Evolutionary conservation across 164 flowering plant species (phyloP), one percentile per base, ranked within the genome.

Genomic region (Echeveria elegans): DNA sequence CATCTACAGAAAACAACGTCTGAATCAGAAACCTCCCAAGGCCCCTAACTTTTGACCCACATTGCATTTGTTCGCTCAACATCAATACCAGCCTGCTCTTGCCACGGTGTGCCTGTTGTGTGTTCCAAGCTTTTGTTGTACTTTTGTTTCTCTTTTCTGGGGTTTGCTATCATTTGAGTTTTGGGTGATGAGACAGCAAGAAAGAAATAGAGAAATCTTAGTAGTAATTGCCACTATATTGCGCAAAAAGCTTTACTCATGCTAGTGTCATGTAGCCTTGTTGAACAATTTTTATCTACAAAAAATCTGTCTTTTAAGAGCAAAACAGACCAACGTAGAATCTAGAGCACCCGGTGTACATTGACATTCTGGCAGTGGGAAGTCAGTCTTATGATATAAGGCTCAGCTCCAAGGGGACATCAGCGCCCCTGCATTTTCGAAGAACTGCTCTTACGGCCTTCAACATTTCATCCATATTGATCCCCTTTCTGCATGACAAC

Each of bases 361-460:
- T n/a, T n/a, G n/a, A n/a, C 24, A 48, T 6, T 48, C 24, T 5
- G 56, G 23, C 23, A 36, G 65, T 16, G 65, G 65, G 24, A 19
- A 6, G 26, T 29, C 12, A 41, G 21, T 6, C 38, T 72, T 69
- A 70, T 41, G 37, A n/a, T 58, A 65, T 63, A 11, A 36, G 14
- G 66, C 62, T 70, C 32, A 59, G 73, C 34, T 66, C 70, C 48
- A 45, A 30, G 30, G 72, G 68, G 67, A 53, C 76, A 63, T 68
- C 63, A 29, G 71, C 48, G 60, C 79, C 86, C 69, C 76, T 75
- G 68, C 88, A 84, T 68, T 80, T 75, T 60, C 90, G 79, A 61
- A 94, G 72, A 16, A 85, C 98, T 59, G 88, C 82, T 61, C 98
- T 73, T 71, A 94, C 88, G 74, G 84, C 95, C 75, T 76, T 81